Percentiles rank a stretch among this genome's conserved stretches.
Conservation (phyloP, 768 basidiomycete genomes). For the Tremella fuciformis region DNA sequence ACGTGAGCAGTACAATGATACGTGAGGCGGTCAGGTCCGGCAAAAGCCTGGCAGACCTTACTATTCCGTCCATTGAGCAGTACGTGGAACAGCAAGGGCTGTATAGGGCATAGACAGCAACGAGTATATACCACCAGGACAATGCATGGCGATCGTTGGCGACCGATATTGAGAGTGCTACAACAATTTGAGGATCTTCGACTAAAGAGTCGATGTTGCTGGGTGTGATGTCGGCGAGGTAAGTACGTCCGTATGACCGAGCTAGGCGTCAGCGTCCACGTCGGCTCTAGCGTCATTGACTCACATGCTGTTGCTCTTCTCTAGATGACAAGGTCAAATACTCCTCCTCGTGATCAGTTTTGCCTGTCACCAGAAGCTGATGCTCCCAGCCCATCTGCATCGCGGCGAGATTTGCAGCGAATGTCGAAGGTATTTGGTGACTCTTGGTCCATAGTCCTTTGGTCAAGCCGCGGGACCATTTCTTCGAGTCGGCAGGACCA, state of each 20-base stretch:
- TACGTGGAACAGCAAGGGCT: slow-evolving; percentile 59
- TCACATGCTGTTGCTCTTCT: no score
- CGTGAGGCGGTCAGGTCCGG: slow-evolving; percentile 54
- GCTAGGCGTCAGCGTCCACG: no score
- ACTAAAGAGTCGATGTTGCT: no score
- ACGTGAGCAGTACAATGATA: slow-evolving; percentile 69
- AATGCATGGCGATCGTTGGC: neutral
- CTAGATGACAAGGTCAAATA: no score
- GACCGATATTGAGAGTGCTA: neutral
- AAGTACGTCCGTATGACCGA: no score
- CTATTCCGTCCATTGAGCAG: slow-evolving; percentile 56
- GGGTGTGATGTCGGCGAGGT: no score
- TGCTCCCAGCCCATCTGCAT: slow-evolving; percentile 6
- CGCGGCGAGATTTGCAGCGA: slow-evolving; percentile 8
- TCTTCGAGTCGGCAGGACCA: neutral
- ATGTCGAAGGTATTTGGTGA: neutral
- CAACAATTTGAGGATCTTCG: no score
- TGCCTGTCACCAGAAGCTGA: neutral
- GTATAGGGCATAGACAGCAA: slow-evolving; percentile 20
- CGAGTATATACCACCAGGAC: neutral
- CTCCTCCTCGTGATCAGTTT: no score
- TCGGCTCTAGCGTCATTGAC: no score
- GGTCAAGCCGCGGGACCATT: neutral
- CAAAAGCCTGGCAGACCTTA: slow-evolving; percentile 51
- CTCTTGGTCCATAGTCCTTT: slow-evolving; percentile 2